Percentiles rank a stretch among this genome's conserved stretches.
phyloP scores from a whole-genome alignment of 1,139 yeast genomes.

The Suhomyces atakaporum region DNA sequence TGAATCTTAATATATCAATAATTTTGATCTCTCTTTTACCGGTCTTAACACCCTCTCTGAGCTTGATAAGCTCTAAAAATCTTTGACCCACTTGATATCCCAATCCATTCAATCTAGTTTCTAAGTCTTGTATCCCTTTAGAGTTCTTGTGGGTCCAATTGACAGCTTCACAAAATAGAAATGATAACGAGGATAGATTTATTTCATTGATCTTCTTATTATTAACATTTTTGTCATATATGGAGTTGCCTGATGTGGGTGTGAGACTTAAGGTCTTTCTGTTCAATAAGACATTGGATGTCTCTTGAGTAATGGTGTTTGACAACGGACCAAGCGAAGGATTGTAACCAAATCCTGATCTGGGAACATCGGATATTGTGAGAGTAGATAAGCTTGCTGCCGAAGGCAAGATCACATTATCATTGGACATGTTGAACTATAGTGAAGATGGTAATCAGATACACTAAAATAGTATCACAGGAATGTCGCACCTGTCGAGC shows the following conservation, averaged over 20 bases:
- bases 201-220: constrained; percentile 68
- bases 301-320: constrained; percentile 40
- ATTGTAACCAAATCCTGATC: constrained; percentile 47
- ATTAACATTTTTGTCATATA: constrained; percentile 66
- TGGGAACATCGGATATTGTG: constrained; percentile 36
- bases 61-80: constrained; percentile 43
- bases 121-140: constrained; percentile 76
- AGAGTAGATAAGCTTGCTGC: constrained; percentile 37
- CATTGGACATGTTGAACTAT: too few relatives aligned
- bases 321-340: constrained; percentile 47
- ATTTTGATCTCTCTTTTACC: constrained; percentile 72
- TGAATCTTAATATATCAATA: constrained; percentile 78
- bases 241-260: constrained; percentile 39
- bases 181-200: constrained; percentile 65
- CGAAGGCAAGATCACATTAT: constrained; percentile 43
- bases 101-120: constrained; percentile 67
- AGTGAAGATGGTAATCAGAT: not conserved
- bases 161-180: constrained; percentile 71
- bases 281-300: constrained; percentile 36
- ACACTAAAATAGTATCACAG: not conserved
- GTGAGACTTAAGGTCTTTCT: constrained; percentile 36
- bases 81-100: constrained; percentile 69
- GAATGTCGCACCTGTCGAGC: not conserved
- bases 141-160: constrained; percentile 65
- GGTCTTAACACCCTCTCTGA: constrained; percentile 58